A percentile compares a stretch with the other conserved stretches of the same genome.
phyloP scores from a whole-genome alignment of 768 basidiomycete genomes.

The Astraeus odoratus region DNA sequence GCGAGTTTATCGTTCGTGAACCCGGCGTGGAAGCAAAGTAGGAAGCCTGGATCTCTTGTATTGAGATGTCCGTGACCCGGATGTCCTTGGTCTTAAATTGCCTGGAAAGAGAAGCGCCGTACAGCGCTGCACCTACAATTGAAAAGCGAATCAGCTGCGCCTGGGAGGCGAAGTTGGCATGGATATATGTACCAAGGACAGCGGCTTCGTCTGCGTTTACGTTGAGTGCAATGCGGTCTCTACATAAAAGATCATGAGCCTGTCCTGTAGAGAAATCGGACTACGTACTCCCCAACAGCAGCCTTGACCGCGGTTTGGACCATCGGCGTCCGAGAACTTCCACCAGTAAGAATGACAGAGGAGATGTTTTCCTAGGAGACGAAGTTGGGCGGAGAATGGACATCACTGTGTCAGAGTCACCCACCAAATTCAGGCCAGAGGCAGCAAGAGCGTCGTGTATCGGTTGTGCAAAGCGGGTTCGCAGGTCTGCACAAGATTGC shows the following conservation, averaged over 20 bases:
- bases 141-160: conserved; percentile 1
- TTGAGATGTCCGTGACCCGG: conserved; percentile 66
- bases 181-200: conserved; percentile 68
- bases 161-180: not conserved
- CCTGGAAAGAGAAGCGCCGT: conserved; percentile 81
- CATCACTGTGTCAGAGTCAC: conserved; percentile 12
- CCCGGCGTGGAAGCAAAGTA: conserved; percentile 58
- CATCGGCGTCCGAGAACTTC: conserved; percentile 86
- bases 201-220: conserved; percentile 97
- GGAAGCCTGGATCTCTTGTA: conserved; percentile 73
- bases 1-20: conserved; percentile 61
- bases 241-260: conserved; percentile 16
- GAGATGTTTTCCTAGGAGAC: conserved; percentile 64
- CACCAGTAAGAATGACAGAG: conserved; percentile 91
- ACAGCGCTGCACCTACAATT: conserved; percentile 66
- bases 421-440: conserved; percentile 62
- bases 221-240: conserved; percentile 84
- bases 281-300: conserved; percentile 69
- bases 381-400: not conserved
- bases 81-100: conserved; percentile 96
- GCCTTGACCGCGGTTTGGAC: conserved; percentile 75
- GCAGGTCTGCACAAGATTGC: conserved; percentile 58
- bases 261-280: not conserved
- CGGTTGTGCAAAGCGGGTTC: conserved; percentile 56
- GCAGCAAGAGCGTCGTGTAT: conserved; percentile 64